phyloP scores from a whole-genome alignment of 2,329 filamentous ascomycete genomes.

The Keithomyces neogunnii region DNA sequence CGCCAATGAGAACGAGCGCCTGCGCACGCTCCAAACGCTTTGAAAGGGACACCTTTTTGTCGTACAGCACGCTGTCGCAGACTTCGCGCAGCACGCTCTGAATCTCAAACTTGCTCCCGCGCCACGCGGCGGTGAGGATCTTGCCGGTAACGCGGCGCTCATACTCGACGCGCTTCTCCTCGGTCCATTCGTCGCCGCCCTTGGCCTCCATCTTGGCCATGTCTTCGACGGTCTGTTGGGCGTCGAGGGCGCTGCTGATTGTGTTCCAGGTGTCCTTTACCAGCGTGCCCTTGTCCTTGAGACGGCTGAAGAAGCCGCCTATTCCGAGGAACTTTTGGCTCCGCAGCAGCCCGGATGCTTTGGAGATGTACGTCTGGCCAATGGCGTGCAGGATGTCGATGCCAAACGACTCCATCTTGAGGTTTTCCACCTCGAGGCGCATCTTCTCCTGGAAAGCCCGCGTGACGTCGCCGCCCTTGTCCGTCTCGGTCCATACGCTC shows the following conservation, averaged over 20 bases:
- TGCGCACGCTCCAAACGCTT: constrained; percentile 91
- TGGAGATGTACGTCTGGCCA: constrained; percentile 80
- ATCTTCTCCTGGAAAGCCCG: constrained; percentile 90
- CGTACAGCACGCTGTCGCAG: constrained; percentile 77
- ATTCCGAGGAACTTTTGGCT: constrained; percentile 96
- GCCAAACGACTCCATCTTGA: constrained; percentile 99
- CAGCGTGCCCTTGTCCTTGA: constrained; percentile 93
- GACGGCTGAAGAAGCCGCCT: constrained; percentile 82
- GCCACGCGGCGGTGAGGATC: constrained; percentile 93
- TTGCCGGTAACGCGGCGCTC: constrained; percentile 95
- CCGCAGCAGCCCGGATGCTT: constrained; percentile 80
- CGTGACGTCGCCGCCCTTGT: constrained; percentile 79
- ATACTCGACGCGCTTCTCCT: constrained; percentile 92
- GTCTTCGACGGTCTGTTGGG: constrained; percentile 97
- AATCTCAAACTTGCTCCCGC: constrained; percentile 95
- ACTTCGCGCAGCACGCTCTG: constrained; percentile 92
- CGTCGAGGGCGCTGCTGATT: constrained; percentile 90
- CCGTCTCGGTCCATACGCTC: constrained; percentile 94
- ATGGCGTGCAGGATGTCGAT: constrained; percentile 95
- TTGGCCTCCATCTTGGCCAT: constrained; percentile 95
- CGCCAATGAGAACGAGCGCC: constrained; percentile 78
- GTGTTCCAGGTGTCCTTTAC: constrained; percentile 99
- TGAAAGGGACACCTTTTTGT: constrained; percentile 66
- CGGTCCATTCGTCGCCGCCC: constrained; percentile 95
- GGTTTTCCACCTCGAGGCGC: constrained; percentile 86